phyloP scores from a whole-genome alignment of 2,329 filamentous ascomycete genomes.

The Apiospora marii region DNA sequence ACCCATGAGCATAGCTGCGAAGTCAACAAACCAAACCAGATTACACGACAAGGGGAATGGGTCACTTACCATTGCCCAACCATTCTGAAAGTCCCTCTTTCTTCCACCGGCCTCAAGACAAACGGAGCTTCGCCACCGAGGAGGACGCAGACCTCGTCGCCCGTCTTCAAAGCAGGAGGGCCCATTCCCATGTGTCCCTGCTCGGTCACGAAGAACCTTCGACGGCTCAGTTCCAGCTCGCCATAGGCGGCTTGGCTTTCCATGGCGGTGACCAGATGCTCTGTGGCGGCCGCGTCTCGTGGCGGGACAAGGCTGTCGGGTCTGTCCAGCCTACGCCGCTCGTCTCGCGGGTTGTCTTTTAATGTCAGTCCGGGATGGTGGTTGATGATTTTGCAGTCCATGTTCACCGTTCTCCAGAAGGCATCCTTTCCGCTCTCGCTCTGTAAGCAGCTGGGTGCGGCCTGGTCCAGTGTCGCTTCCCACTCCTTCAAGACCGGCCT shows the following conservation, averaged over 20 bases:
- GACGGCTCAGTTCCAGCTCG: neutral
- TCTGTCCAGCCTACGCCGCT: neutral
- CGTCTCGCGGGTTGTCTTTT: neutral
- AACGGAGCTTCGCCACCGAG: neutral
- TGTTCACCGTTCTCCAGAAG: neutral
- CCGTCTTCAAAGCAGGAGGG: neutral
- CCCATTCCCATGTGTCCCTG: neutral
- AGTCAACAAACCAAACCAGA: neutral
- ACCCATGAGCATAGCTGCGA: neutral
- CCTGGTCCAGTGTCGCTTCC: neutral
- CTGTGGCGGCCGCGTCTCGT: neutral
- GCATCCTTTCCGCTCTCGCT: neutral
- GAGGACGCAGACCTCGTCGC: conserved; percentile 2
- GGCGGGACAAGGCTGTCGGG: neutral
- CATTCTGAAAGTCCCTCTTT: neutral
- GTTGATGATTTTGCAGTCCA: neutral
- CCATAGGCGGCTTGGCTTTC: neutral
- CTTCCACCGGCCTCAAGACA: neutral
- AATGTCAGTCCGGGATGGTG: neutral
- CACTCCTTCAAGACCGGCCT: neutral
- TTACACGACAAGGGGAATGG: no score
- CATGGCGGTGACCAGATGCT: neutral
- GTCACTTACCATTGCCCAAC: conserved; percentile 6
- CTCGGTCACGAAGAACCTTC: neutral
- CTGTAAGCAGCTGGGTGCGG: neutral